Conservation (phyloP, 2,329 filamentous ascomycete genomes). For the Rasamsonia emersonii region DNA sequence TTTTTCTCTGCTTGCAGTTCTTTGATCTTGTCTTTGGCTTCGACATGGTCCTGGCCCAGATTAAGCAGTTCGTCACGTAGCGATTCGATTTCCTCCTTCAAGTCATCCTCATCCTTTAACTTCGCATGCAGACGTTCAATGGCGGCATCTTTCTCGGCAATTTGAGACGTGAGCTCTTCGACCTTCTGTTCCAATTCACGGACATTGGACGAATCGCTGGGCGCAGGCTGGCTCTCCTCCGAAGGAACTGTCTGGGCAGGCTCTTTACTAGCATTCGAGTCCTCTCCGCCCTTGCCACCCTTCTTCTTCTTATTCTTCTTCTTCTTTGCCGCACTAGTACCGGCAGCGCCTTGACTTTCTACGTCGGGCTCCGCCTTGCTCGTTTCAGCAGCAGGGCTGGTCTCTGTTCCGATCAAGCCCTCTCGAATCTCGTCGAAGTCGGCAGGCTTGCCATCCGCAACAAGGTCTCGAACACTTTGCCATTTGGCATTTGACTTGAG, state of each 20-base stretch:
- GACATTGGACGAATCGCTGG: constrained; percentile 29
- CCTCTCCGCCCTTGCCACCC: constrained; percentile 45
- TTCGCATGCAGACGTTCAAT: constrained; percentile 64
- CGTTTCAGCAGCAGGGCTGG: constrained; percentile 12
- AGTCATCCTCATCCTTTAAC: constrained; percentile 65
- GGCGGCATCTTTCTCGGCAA: constrained; percentile 55
- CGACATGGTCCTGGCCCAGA: constrained; percentile 75
- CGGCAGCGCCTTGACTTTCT: constrained; percentile 14
- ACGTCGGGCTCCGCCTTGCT: constrained; percentile 14
- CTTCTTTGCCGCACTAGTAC: constrained; percentile 52
- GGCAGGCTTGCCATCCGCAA: constrained; percentile 23
- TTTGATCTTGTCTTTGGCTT: constrained; percentile 68
- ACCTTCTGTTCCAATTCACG: constrained; percentile 29
- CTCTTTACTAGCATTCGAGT: constrained; percentile 18
- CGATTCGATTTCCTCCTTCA: constrained; percentile 78
- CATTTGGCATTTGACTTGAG: constrained; percentile 27
- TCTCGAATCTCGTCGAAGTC: constrained; percentile 27
- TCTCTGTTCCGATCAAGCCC: constrained; percentile 20
- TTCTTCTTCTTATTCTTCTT: constrained; percentile 90
- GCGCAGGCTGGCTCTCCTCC: constrained; percentile 11
- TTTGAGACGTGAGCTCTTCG: constrained; percentile 23
- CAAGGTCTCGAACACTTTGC: constrained; percentile 24
- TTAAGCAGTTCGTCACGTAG: constrained; percentile 70
- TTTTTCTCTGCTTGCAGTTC: constrained; percentile 58
- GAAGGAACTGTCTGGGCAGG: constrained; percentile 2